Base-by-base conservation (phyloP, 2,329 filamentous ascomycete species). In the Seiridium unicorne region DNA sequence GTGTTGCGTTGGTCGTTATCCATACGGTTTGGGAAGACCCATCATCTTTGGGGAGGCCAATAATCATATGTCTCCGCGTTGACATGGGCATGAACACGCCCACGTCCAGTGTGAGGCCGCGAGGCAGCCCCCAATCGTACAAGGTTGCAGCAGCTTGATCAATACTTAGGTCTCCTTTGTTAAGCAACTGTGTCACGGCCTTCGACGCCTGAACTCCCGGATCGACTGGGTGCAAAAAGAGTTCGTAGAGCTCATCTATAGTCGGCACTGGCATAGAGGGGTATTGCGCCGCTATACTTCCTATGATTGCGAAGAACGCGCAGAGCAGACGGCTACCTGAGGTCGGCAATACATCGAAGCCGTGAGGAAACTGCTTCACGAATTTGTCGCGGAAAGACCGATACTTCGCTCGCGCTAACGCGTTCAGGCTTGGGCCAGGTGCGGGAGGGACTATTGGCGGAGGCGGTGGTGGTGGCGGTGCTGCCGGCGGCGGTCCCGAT, bases 391-490 rank as follows among this genome's bases (percentile, higher is more conserved):
- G 18, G 18, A 26, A 26, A 26, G 18, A 26, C 18, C 18, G 18
- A 26, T 26, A n/a, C 55, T 34, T n/a, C 18, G 26, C 44, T 44
- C 10, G 9, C 32, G 10, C 10, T 10, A 8, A 34, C 9, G 26
- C 44, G 65, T 26, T 26, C 18, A 26, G 58, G 62, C 67, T 68
- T 10, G 63, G 62, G 8, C 61, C 65, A 31, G 70, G 69, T 51
- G 71, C 63, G 18, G 11, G 26, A 49, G 26, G 10, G 44, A 18
- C 44, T 8, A 5, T 46, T 31, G 44, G 44, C 44, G n/a, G 18
- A 9, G 44, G 2, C 13, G 10, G n/a, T 48, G 18, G 18, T 26
- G 18, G 18, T 26, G 18, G 18, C 18, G 18, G 18, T 26, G 18
- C 18, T 26, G 18, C 18, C 18, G 18, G 18, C 18, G 18, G 18